Evolutionary conservation across 1,284 basidiomycete species (phyloP).

Genomic region (Fistulina hepatica): DNA sequence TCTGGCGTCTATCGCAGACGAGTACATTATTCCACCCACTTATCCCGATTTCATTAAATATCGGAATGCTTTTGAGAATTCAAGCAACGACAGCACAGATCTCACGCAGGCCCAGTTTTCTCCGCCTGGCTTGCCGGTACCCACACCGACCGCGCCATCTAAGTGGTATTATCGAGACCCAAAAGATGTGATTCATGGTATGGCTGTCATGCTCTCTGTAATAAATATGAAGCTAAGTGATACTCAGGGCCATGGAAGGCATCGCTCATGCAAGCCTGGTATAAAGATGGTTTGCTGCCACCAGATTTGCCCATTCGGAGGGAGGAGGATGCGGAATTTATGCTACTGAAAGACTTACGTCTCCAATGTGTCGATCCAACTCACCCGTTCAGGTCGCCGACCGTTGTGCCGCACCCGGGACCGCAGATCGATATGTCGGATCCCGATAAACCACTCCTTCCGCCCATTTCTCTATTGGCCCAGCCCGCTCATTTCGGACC

Average conservation of each 20-base stretch:
- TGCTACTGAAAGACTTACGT: conserved; percentile 58
- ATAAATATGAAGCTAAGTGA: conserved; percentile 7
- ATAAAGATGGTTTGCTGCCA: conserved; percentile 67
- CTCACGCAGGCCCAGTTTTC: conserved; percentile 57
- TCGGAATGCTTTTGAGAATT: conserved; percentile 45
- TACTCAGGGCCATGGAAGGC: conserved; percentile 69
- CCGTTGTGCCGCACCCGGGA: conserved; percentile 20
- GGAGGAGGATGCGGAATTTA: conserved; percentile 60
- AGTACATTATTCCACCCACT: conserved; percentile 81
- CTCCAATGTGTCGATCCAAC: conserved; percentile 66
- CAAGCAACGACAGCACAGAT: conserved; percentile 32
- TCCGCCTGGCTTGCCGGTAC: conserved; percentile 66
- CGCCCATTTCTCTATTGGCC: conserved; percentile 68
- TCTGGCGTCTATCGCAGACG: conserved; percentile 74
- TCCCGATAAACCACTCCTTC: conserved; percentile 49
- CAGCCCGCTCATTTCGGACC: conserved; percentile 78
- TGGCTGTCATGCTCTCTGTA: conserved; percentile 15
- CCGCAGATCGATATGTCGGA: conserved; percentile 18
- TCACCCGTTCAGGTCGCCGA: conserved; percentile 56
- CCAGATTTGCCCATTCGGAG: conserved; percentile 67
- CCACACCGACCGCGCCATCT: conserved; percentile 49
- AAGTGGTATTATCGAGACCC: conserved; percentile 76
- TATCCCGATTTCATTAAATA: conserved; percentile 70
- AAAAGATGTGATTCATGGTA: conserved; percentile 66
- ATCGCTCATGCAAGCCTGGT: conserved; percentile 78